Evolutionary conservation across 495 filamentous ascomycete genomes (phyloP), one percentile per base, ranked within the genome.

Genomic region (Trichoderma erinaceum): DNA sequence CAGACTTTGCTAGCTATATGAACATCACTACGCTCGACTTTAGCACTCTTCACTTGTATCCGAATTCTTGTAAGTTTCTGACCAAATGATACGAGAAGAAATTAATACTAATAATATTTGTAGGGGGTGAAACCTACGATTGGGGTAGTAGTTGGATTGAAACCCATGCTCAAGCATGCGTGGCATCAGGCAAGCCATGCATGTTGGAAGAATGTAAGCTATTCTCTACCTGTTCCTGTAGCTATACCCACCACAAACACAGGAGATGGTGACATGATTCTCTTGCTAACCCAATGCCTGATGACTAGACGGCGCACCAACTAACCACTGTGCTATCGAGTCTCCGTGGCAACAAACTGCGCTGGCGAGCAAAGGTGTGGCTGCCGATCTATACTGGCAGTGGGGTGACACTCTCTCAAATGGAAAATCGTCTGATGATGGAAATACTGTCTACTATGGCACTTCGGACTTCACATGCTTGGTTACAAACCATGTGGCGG

Each of bases 1-100:
- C 82, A 0, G 84, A 90, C 73, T 90, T 88, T 68, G 82, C 81
- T 68, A 77, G 76, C 67, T 86, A 87, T 68, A 71, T 90, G 4
- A 72, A 69, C 0, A 71, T 82, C 27, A 74, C 75, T 21, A 82
- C 78, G 18, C 77, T 90, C 35, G 85, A 88, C 71, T 90, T 89
- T 75, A 87, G 84, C 1, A 87, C 85, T 0, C 83, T 88, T 71
- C 88, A 90, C 72, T 77, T 87, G 25, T 90, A 90, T 69, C 86
- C 87, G 0, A 74, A 78, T 46, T 73, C 69, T 71, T 82, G 79
- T 80, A 69, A 44, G 72, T 77, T 69, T 68, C 16, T 38, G 15
- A 18, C 18, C 8, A n/a, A 3, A 8, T 1, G 1, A 18, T 35
- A 32, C 4, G 32, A 4, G 21, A 25, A 10, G 8, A n/a, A 15